These are phyloP conservation scores for Coemansia sp. DNA, from an alignment of 192 early-diverging fungal species.

Conservation along the genomic window DNA sequence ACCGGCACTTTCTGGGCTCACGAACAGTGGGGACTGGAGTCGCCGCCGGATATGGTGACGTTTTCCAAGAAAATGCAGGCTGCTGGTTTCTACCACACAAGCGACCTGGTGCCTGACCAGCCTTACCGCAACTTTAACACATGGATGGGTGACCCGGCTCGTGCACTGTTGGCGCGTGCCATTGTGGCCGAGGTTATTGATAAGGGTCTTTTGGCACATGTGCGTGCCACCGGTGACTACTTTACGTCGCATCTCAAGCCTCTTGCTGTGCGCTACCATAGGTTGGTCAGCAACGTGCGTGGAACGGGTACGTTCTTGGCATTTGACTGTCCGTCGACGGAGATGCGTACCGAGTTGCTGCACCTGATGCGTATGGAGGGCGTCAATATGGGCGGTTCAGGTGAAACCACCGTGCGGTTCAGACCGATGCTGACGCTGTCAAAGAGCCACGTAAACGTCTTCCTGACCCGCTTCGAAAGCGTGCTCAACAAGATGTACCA, in stretches of 20 bases:
- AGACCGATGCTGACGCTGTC: conserved; percentile 75
- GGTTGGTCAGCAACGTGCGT: conserved; percentile 57
- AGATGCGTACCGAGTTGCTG: conserved; percentile 58
- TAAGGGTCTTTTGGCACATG: conserved; percentile 58
- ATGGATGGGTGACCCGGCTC: conserved; percentile 73
- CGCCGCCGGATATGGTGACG: conserved; percentile 72
- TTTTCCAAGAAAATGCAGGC: conserved; percentile 81
- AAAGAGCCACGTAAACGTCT: conserved; percentile 66
- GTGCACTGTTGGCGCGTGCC: conserved; percentile 62
- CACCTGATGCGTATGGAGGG: conserved; percentile 59
- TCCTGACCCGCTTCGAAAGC: conserved; percentile 63
- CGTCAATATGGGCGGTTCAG: conserved; percentile 72
- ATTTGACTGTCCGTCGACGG: conserved; percentile 61
- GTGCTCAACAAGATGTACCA: conserved; percentile 55
- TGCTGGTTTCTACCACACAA: conserved; percentile 67
- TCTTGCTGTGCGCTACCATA: conserved; percentile 55
- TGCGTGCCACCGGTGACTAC: conserved; percentile 57
- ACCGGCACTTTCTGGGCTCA: conserved; percentile 78
- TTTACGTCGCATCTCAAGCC: conserved; percentile 55
- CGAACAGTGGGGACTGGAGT: conserved; percentile 66
- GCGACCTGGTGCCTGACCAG: conserved; percentile 60
- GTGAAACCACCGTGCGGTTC: conserved; percentile 60
- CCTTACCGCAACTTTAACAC: conserved; percentile 74
- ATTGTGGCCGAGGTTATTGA: conserved; percentile 62
- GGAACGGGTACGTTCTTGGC: conserved; percentile 70